Conservation (phyloP, 148 eudicot genomes). For the Chenopodium formosanum region DNA sequence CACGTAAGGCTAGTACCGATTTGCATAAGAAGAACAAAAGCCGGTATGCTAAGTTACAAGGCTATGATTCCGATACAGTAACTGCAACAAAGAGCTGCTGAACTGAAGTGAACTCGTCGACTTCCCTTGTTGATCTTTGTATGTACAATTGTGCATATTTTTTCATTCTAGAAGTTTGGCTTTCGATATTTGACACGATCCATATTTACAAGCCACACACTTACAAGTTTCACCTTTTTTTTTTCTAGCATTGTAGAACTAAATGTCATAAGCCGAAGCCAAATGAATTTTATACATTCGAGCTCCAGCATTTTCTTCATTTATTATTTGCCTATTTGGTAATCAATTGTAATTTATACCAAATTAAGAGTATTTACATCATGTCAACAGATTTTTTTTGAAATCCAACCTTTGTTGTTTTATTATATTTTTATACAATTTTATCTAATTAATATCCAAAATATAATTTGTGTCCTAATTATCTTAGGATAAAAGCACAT, state of each 20-base stretch:
- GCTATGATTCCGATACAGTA: conserved; percentile 24
- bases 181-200: neutral
- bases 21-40: conserved; percentile 33
- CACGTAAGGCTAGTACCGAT: conserved; percentile 38
- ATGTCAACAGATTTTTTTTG: neutral
- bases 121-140: neutral
- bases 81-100: conserved; percentile 27
- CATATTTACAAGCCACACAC: conserved; percentile 17
- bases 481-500: too few species aligned
- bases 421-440: too few species aligned
- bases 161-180: neutral
- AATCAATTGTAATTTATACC: neutral
- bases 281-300: neutral
- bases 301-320: neutral
- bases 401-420: too few species aligned
- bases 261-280: neutral
- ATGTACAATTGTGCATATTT: conserved; percentile 11
- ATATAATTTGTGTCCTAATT: too few species aligned
- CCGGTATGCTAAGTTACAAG: conserved; percentile 29
- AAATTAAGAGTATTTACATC: neutral
- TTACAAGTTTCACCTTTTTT: neutral
- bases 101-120: conserved; percentile 2
- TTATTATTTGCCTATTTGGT: neutral
- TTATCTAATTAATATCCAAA: too few species aligned
- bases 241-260: neutral